phyloP scores from a whole-genome alignment of 106 monocot species.

The Cymbidium sinense region DNA sequence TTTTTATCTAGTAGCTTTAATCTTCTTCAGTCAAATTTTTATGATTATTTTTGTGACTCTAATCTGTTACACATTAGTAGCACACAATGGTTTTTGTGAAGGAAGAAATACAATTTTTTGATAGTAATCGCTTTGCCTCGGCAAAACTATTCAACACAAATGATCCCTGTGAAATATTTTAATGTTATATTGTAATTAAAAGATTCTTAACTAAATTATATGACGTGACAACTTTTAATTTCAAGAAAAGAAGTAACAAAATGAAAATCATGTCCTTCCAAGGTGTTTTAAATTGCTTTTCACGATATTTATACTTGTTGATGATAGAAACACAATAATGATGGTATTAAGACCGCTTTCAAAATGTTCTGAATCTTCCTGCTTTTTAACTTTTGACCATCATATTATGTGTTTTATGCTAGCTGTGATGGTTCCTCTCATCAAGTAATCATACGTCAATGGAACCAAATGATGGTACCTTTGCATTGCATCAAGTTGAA shows the following conservation, averaged over 20 bases:
- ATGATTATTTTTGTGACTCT: no score
- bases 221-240: neutral
- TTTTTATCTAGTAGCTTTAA: no score
- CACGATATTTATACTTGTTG: neutral
- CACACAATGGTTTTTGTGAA: no score
- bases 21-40: no score
- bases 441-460: slow-evolving; percentile 91
- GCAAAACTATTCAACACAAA: neutral
- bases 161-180: neutral
- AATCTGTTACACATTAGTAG: no score
- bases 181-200: neutral
- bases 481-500: slow-evolving; percentile 66
- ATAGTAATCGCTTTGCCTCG: neutral
- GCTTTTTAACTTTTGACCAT: neutral
- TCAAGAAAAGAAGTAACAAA: neutral
- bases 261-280: neutral
- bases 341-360: neutral
- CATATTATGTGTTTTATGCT: neutral
- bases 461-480: slow-evolving; percentile 82
- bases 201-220: neutral
- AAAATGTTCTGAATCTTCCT: neutral
- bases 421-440: slow-evolving; percentile 97
- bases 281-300: neutral
- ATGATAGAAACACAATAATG: neutral
- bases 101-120: neutral